Conservation (phyloP, 2,329 filamentous ascomycete species). For the Penicillium rolfsii region DNA sequence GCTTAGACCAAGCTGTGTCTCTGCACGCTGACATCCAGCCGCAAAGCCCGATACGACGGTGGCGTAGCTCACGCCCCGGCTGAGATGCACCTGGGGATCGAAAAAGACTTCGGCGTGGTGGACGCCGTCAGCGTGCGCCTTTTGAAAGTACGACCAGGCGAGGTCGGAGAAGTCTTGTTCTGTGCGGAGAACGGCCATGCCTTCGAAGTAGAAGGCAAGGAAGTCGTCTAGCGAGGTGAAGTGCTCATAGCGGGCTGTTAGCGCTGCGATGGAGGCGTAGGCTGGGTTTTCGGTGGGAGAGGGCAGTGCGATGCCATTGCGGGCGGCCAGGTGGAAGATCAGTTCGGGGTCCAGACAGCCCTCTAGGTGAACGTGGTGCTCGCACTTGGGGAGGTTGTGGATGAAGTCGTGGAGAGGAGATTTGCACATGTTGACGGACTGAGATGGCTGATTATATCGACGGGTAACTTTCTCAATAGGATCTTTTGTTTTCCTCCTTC, state of each 20-base stretch:
- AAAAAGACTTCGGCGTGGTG: constrained; percentile 79
- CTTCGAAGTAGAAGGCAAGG: constrained; percentile 76
- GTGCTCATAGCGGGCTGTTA: constrained; percentile 65
- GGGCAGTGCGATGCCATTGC: constrained; percentile 68
- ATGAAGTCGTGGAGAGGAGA: constrained; percentile 63
- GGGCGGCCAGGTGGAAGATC: constrained; percentile 69
- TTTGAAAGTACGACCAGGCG: constrained; percentile 71
- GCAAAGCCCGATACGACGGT: constrained; percentile 67
- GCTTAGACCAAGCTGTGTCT: constrained; percentile 65
- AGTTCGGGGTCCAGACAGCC: constrained; percentile 71
- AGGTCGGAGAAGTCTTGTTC: constrained; percentile 72
- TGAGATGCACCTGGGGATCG: constrained; percentile 75
- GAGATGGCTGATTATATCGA: too few relatives aligned
- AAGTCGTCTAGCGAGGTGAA: constrained; percentile 78
- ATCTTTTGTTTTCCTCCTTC: neutral
- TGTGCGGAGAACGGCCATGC: constrained; percentile 69
- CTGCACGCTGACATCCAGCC: constrained; percentile 62
- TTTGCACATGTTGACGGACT: constrained; percentile 56
- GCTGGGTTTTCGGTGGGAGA: constrained; percentile 58
- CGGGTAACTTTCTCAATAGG: neutral
- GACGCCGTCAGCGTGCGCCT: constrained; percentile 66
- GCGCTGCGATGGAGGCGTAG: constrained; percentile 63
- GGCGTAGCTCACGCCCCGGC: constrained; percentile 64
- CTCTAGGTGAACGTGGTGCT: constrained; percentile 81
- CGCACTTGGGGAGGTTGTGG: constrained; percentile 71